phyloP scores from a whole-genome alignment of 179 eudicot genomes.

The Gypsophila paniculata region DNA sequence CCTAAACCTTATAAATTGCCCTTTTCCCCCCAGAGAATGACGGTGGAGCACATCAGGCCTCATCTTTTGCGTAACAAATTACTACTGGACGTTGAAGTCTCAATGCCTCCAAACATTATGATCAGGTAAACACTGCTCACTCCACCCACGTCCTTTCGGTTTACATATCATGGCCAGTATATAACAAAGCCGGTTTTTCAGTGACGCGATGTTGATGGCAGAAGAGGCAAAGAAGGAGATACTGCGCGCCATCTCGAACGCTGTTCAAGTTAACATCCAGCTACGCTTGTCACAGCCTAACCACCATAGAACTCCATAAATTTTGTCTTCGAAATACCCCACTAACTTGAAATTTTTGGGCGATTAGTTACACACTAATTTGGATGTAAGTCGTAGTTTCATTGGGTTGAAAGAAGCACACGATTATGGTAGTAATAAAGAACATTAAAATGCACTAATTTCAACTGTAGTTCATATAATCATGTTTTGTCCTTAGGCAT shows the following conservation, averaged over 20 bases:
- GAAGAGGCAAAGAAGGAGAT: conserved; percentile 65
- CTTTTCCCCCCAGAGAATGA: conserved; percentile 46
- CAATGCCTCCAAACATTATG: conserved; percentile 66
- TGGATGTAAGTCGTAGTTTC: too few species aligned
- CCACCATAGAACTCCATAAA: conserved; percentile 22
- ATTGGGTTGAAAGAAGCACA: too few species aligned
- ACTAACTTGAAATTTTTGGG: too few species aligned
- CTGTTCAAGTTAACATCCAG: conserved; percentile 52
- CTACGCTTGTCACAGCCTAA: conserved; percentile 36
- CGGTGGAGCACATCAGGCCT: conserved; percentile 54
- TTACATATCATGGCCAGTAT: background rate
- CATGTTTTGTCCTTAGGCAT: too few species aligned
- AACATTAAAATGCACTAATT: too few species aligned
- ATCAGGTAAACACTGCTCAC: conserved; percentile 40
- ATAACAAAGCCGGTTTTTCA: conserved; percentile 20
- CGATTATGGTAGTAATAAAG: too few species aligned
- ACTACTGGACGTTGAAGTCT: conserved; percentile 77
- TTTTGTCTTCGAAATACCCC: background rate
- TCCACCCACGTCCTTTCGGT: background rate
- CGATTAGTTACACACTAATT: too few species aligned
- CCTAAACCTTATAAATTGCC: background rate
- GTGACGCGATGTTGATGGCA: conserved; percentile 69
- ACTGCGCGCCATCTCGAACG: conserved; percentile 34
- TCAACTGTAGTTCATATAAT: too few species aligned
- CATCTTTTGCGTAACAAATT: conserved; percentile 66